phyloP scores from a whole-genome alignment of 768 basidiomycete species.

The Melanogaster broomeanus region DNA sequence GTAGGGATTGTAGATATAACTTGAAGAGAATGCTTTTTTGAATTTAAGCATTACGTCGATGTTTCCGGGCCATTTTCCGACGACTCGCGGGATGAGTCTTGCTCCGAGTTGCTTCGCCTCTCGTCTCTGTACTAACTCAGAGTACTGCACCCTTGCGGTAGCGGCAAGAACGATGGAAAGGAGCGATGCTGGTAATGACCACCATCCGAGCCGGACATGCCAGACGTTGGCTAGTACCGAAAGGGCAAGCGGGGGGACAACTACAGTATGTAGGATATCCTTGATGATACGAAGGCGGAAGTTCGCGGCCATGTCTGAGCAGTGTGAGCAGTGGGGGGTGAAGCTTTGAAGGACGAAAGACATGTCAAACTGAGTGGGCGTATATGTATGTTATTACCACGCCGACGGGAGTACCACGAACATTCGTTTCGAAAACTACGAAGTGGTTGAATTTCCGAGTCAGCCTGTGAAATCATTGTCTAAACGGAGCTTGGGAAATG shows the following conservation, averaged over 20 bases:
- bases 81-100: conserved; percentile 53
- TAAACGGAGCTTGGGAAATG: background rate
- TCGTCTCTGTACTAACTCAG: conserved; percentile 37
- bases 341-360: background rate
- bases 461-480: background rate
- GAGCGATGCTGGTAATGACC: conserved; percentile 40
- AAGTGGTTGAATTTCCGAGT: background rate
- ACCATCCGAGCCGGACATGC: conserved; percentile 34
- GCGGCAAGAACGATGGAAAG: conserved; percentile 45
- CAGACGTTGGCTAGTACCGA: conserved; percentile 30
- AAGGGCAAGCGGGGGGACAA: conserved; percentile 43
- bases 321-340: too few species aligned
- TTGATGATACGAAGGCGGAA: conserved; percentile 53
- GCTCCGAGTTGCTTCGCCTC: conserved; percentile 53
- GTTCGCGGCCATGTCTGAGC: conserved; percentile 2
- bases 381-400: background rate
- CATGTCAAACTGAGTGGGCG: background rate
- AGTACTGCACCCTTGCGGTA: conserved; percentile 35
- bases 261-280: conserved; percentile 45
- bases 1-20: conserved; percentile 65
- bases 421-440: background rate
- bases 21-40: conserved; percentile 54
- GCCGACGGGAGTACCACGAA: background rate
- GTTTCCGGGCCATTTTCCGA: conserved; percentile 79
- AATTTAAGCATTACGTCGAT: conserved; percentile 64